Percentiles rank a stretch among this genome's conserved stretches.
Conservation (phyloP, 2,329 filamentous ascomycete genomes). For the Botrytis tulipae region DNA sequence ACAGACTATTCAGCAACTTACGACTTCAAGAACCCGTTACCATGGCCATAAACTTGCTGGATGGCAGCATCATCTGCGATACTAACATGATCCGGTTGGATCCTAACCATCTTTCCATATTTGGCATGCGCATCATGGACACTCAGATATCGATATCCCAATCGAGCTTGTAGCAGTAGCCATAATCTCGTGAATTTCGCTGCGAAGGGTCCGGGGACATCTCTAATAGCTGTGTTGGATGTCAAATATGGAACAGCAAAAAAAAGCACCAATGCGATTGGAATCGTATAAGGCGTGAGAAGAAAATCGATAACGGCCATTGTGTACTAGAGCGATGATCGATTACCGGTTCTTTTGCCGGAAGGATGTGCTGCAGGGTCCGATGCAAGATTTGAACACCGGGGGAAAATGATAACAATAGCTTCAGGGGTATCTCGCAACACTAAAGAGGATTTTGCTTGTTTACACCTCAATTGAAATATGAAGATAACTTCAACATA, state of each 20-base stretch:
- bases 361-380: neutral
- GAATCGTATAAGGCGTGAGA: conserved; percentile 49
- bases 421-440: neutral
- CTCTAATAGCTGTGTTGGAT: conserved; percentile 35
- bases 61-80: conserved; percentile 80
- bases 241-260: conserved; percentile 39
- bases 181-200: conserved; percentile 75
- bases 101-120: conserved; percentile 71
- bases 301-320: conserved; percentile 42
- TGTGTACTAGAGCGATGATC: neutral
- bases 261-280: conserved; percentile 45
- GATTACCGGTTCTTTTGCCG: neutral
- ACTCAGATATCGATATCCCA: conserved; percentile 60
- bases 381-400: neutral
- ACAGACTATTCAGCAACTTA: conserved; percentile 37
- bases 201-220: conserved; percentile 50
- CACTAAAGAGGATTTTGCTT: neutral
- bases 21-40: conserved; percentile 72
- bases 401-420: neutral
- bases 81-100: conserved; percentile 82
- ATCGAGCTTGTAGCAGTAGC: conserved; percentile 66
- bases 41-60: conserved; percentile 72
- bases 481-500: neutral
- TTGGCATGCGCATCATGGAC: conserved; percentile 75
- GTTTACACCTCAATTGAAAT: neutral